These are phyloP conservation scores for Leccinum rimulosum DNA, from an alignment of 768 basidiomycete genomes.

Conservation along the genomic window DNA sequence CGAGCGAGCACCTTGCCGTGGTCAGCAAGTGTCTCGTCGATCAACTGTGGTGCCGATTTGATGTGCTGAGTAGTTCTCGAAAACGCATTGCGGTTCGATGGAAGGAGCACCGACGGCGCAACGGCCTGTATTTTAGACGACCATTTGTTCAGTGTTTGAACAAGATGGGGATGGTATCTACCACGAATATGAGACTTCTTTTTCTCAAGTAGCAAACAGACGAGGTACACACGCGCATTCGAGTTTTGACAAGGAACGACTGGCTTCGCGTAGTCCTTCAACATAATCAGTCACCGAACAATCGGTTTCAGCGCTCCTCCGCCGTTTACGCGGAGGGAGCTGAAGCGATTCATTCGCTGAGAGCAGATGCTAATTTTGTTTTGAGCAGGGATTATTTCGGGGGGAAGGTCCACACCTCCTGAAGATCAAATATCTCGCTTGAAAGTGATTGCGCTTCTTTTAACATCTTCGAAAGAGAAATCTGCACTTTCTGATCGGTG, in stretches of 20 bases:
- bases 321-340: slow-evolving; percentile 58
- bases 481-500: slow-evolving; percentile 38
- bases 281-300: slow-evolving; percentile 7
- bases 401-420: slow-evolving; percentile 49
- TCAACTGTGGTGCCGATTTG: slow-evolving; percentile 69
- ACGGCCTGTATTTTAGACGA: slow-evolving; percentile 94
- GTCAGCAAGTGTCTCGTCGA: slow-evolving; percentile 70
- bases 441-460: slow-evolving; percentile 59
- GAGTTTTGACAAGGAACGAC: slow-evolving; percentile 40
- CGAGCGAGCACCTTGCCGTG: slow-evolving; percentile 57
- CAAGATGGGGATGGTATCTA: slow-evolving; percentile 65
- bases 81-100: slow-evolving; percentile 70
- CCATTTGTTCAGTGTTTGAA: slow-evolving; percentile 90
- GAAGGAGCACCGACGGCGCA: slow-evolving; percentile 70
- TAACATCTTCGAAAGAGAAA: slow-evolving; percentile 51
- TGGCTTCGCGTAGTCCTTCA: slow-evolving; percentile 41
- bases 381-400: slow-evolving; percentile 12
- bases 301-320: slow-evolving; percentile 36
- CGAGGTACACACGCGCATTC: slow-evolving; percentile 49
- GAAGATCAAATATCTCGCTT: slow-evolving; percentile 64
- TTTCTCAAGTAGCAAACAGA: background rate
- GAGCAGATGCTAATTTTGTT: slow-evolving; percentile 41
- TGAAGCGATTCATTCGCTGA: slow-evolving; percentile 45
- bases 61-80: slow-evolving; percentile 51
- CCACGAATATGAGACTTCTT: slow-evolving; percentile 3